These are phyloP conservation scores for Diaporthe ampelina DNA, from an alignment of 2,329 filamentous ascomycete species.

Conservation along the genomic window DNA sequence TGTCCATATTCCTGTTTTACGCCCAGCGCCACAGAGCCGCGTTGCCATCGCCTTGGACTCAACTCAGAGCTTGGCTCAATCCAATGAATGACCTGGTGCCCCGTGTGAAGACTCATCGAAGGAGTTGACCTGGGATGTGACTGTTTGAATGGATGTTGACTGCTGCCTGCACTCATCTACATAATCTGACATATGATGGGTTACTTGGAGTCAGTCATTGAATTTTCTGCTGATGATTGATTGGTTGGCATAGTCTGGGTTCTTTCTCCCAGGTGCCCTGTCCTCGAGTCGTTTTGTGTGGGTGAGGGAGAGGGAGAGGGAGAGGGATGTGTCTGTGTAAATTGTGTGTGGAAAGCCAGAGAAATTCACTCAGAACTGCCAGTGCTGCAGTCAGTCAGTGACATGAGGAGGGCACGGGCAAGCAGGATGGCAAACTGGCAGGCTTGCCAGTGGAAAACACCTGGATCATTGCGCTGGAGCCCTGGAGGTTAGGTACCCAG, in stretches of 20 bases:
- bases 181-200: neutral
- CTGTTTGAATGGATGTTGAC: neutral
- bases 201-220: neutral
- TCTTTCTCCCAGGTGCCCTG: neutral
- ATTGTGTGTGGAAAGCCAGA: neutral
- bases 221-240: neutral
- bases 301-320: neutral
- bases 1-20: neutral
- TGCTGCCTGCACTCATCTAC: neutral
- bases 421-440: neutral
- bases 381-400: neutral
- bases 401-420: neutral
- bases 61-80: too few relatives aligned
- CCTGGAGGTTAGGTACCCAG: neutral
- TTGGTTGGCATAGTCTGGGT: neutral
- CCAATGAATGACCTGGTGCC: too few relatives aligned
- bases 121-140: neutral
- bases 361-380: neutral
- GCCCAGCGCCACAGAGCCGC: conserved; percentile 6
- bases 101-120: neutral
- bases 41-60: neutral
- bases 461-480: neutral
- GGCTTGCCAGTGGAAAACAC: neutral
- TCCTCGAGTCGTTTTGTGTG: neutral
- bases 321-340: conserved; percentile 1